Conservation (phyloP, 805 yeast species). For the Lachancea nothofagi region DNA sequence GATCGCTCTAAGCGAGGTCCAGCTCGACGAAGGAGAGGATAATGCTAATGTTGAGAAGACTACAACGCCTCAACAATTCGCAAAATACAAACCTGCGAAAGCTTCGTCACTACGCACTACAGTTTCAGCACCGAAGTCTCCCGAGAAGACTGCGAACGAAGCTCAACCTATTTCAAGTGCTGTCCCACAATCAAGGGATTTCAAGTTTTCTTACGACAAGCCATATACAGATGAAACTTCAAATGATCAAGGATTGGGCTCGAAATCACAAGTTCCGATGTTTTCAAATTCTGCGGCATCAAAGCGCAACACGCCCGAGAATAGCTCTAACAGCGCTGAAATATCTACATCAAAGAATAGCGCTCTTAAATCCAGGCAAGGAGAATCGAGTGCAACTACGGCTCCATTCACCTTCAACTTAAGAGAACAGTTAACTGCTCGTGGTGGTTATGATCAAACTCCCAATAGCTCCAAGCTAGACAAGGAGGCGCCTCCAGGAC, state of each 20-base stretch:
- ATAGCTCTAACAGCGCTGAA: too few relatives aligned
- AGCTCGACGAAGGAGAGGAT: slow-evolving; percentile 2
- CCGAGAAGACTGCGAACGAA: slow-evolving; percentile 8
- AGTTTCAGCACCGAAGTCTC: slow-evolving; percentile 19
- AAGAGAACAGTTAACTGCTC: too few relatives aligned
- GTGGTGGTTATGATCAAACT: too few relatives aligned
- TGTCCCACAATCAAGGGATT: neutral
- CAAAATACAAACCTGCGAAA: slow-evolving; percentile 34
- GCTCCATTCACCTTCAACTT: too few relatives aligned
- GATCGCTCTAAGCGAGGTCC: neutral
- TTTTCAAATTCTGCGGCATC: too few relatives aligned
- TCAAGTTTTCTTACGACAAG: slow-evolving; percentile 1
- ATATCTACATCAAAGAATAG: too few relatives aligned
- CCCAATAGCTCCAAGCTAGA: too few relatives aligned
- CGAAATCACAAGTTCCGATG: too few relatives aligned
- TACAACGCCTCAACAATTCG: slow-evolving; percentile 10
- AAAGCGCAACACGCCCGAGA: too few relatives aligned
- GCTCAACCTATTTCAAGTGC: neutral
- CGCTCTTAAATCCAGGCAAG: too few relatives aligned
- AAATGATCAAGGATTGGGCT: neutral
- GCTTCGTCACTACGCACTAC: slow-evolving; percentile 37
- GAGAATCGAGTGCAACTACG: too few relatives aligned
- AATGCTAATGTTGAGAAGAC: neutral
- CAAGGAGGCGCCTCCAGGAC: neutral
- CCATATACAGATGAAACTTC: neutral